phyloP scores from a whole-genome alignment of 495 filamentous ascomycete species.

The Penicillium dipodomyicola region DNA sequence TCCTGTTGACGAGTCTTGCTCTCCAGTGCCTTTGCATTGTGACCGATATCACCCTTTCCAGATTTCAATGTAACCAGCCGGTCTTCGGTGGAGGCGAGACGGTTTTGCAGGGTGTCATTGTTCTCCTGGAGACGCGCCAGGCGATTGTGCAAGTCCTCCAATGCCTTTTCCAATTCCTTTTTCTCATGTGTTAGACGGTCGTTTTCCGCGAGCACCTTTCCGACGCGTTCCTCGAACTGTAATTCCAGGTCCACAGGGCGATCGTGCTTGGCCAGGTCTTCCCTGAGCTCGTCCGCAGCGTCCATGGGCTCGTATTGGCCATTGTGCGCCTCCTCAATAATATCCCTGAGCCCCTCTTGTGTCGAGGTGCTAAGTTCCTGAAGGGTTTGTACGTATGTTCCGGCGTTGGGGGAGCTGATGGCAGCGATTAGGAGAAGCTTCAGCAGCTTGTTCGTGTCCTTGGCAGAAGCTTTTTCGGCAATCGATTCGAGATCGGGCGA shows the following conservation, averaged over 20 bases:
- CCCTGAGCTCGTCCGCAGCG: constrained; percentile 38
- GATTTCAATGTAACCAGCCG: constrained; percentile 44
- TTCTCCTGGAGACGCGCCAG: constrained; percentile 58
- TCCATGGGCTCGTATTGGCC: constrained; percentile 38
- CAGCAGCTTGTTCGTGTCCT: constrained; percentile 56
- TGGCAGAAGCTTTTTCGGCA: constrained; percentile 44
- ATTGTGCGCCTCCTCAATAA: constrained; percentile 50
- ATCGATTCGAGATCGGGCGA: constrained; percentile 59
- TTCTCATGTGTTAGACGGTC: constrained; percentile 53
- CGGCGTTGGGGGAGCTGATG: constrained; percentile 54
- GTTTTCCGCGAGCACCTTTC: constrained; percentile 50
- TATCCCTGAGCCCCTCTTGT: constrained; percentile 48
- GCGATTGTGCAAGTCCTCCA: constrained; percentile 54
- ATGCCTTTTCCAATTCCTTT: constrained; percentile 49
- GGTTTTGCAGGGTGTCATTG: constrained; percentile 51
- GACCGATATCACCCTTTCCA: constrained; percentile 43
- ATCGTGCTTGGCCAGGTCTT: constrained; percentile 34
- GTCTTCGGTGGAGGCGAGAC: constrained; percentile 48
- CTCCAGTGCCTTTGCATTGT: constrained; percentile 47
- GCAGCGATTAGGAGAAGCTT: constrained; percentile 62
- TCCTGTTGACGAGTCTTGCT: constrained; percentile 51
- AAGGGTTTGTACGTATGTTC: constrained; percentile 55
- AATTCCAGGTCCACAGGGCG: constrained; percentile 48
- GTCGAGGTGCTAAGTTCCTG: constrained; percentile 44
- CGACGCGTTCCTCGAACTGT: constrained; percentile 53